These are phyloP conservation scores for Rhynchosporium secalis DNA, from an alignment of 2,329 filamentous ascomycete species.

Conservation along the genomic window DNA sequence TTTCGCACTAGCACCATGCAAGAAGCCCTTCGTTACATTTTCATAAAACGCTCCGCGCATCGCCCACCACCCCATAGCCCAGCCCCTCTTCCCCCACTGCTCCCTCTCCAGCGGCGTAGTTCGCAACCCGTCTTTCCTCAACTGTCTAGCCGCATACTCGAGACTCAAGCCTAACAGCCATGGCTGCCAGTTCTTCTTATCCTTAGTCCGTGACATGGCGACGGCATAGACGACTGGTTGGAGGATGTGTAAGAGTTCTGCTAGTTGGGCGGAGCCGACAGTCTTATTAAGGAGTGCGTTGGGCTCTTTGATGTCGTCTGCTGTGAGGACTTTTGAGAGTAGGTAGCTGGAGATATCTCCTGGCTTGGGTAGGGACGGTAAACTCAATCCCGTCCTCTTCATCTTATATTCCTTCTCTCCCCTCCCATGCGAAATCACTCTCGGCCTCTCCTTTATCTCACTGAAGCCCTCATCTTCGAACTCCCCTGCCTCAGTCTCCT, in stretches of 20 bases:
- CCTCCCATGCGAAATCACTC: conserved; percentile 21
- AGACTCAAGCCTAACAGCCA: conserved; percentile 85
- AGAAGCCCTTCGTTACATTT: conserved; percentile 76
- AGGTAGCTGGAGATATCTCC: conserved; percentile 86
- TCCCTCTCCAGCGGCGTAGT: conserved; percentile 88
- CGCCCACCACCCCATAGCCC: conserved; percentile 91
- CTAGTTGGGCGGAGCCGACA: conserved; percentile 70
- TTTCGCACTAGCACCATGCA: conserved; percentile 51
- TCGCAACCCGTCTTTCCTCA: conserved; percentile 61
- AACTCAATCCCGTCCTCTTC: conserved; percentile 86
- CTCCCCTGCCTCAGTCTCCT: conserved; percentile 44
- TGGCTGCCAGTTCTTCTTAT: conserved; percentile 83
- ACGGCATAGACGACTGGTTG: conserved; percentile 85
- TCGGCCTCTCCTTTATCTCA: conserved; percentile 27
- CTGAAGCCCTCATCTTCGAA: conserved; percentile 46
- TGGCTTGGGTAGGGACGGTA: conserved; percentile 79
- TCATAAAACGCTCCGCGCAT: conserved; percentile 98
- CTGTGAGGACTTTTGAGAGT: conserved; percentile 84
- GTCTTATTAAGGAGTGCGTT: conserved; percentile 81
- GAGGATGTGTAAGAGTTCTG: conserved; percentile 89
- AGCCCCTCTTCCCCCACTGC: conserved; percentile 83
- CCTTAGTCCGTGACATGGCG: conserved; percentile 67
- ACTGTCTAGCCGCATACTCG: conserved; percentile 85
- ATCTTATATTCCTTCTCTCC: conserved; percentile 71
- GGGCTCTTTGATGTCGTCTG: conserved; percentile 94